Conservation (phyloP, 345 rosid species). For the Erucastrum elatum region DNA sequence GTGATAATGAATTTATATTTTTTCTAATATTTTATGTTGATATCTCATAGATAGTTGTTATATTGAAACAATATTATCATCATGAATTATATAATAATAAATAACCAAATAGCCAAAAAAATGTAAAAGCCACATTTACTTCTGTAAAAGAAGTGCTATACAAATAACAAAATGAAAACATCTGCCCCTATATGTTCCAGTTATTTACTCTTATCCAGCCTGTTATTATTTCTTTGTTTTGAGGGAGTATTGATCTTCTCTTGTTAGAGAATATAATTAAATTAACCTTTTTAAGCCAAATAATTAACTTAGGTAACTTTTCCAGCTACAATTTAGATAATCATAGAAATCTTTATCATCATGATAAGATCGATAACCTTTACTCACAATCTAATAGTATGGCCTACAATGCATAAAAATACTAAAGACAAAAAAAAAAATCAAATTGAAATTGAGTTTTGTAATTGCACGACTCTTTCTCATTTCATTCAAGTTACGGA, state of each 20-base stretch:
- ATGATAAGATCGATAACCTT: constrained; percentile 12
- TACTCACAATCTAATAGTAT: constrained; percentile 11
- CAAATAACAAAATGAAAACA: background rate
- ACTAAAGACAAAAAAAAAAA: background rate
- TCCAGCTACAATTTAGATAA: background rate
- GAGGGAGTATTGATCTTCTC: background rate
- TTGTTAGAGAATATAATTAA: constrained; percentile 3
- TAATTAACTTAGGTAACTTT: background rate
- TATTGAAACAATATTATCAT: background rate
- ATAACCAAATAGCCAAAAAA: background rate
- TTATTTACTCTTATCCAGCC: background rate
- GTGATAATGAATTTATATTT: too few relatives aligned
- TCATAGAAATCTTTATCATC: constrained; percentile 11
- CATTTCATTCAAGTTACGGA: constrained; percentile 6
- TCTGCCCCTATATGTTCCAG: background rate
- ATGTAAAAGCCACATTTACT: background rate
- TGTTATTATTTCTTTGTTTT: background rate
- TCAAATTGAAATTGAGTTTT: constrained; percentile 23
- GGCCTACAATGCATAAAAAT: background rate
- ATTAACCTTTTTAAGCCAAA: background rate
- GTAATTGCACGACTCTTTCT: constrained; percentile 28
- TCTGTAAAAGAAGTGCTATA: background rate
- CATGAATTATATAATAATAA: background rate
- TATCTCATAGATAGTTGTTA: background rate
- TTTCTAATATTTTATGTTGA: background rate